These are phyloP conservation scores for Auriscalpium vulgare DNA, from an alignment of 768 basidiomycete genomes.

Conservation along the genomic window DNA sequence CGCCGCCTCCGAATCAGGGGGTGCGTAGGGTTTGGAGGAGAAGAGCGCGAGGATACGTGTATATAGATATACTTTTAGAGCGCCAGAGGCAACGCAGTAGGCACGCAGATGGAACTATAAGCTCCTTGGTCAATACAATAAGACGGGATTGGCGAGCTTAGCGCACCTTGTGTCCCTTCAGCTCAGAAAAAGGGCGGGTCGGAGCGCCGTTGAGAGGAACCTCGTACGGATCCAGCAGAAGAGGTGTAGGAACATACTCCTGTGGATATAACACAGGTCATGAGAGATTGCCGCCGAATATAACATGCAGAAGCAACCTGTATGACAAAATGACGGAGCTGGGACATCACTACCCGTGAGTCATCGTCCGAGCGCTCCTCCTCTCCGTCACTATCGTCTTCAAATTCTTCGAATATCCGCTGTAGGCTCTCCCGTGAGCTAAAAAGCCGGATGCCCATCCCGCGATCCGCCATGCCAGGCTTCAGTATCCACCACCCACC, in stretches of 20 bases:
- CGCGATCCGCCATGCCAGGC: constrained; percentile 95
- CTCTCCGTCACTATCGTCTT: constrained; percentile 29
- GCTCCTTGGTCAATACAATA: neutral
- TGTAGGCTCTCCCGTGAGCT: constrained; percentile 64
- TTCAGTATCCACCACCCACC: constrained; percentile 89
- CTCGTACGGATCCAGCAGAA: constrained; percentile 68
- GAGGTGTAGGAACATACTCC: constrained; percentile 79
- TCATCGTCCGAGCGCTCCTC: constrained; percentile 39
- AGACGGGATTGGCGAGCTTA: neutral
- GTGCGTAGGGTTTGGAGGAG: constrained; percentile 60
- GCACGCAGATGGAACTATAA: constrained; percentile 86
- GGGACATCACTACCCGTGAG: constrained; percentile 70
- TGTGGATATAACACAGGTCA: constrained; percentile 24
- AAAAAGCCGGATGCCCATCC: constrained; percentile 91
- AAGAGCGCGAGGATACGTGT: constrained; percentile 83
- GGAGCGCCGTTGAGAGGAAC: constrained; percentile 22
- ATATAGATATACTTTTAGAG: constrained; percentile 74
- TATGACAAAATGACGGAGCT: constrained; percentile 91
- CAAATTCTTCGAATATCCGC: constrained; percentile 76
- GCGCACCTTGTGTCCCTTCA: constrained; percentile 55
- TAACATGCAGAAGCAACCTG: constrained; percentile 48
- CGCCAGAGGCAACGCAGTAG: constrained; percentile 75
- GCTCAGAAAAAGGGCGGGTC: constrained; percentile 15
- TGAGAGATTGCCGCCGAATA: neutral
- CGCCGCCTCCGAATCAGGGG: constrained; percentile 29